Evolutionary conservation across 352 stramenopile species (phyloP), one percentile per base, ranked within the genome.

Genomic region (Phytopythium chamaehyphon): DNA sequence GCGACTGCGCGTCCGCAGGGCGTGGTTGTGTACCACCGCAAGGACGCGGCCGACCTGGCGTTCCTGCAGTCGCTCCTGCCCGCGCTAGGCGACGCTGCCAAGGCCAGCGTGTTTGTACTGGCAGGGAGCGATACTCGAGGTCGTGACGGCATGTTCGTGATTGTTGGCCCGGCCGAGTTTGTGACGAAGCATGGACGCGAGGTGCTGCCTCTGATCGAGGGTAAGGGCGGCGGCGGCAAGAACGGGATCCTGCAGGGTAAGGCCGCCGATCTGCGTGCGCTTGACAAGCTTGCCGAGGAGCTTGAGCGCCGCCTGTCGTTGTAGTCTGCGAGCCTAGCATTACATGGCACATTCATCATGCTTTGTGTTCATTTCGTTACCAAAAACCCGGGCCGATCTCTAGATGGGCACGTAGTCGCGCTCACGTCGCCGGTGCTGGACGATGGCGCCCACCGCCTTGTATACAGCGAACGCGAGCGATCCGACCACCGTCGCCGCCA

Each of bases 161-260:
- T 94, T 19, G 73, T 73, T 28, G 81, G 83, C 15, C 73, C 79
- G 26, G 48, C 62, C 7, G 65, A 58, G n/a, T 73, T 91, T 47
- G 70, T 94, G 23, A 57, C 62, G 4, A 37, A 66, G 47, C 62
- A 90, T 51, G 82, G 76, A 33, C 81, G 72, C 47, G 64, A 58
- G 38, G 65, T 84, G 36, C 69, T 78, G 31, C 67, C 69, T 5
- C 51, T 83, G 12, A 88, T 94, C 46, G 77, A 83, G 11, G 83
- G 69, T 45, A 92, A 90, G 45, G 81, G 83, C 24, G 83, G 83
- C 7, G 77, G 79, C 31, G 79, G 80, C 42, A 90, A 88, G 57
- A 82, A 81, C 49, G 73, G 79, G 7, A 55, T 90, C 18, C 72
- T 93, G 36, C 84, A 95, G 57, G 84, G 84, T 26, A 93, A 93